These are phyloP conservation scores for Chlorella variabilis DNA, from an alignment of 163 green algal genomes.

Conservation along the genomic window DNA sequence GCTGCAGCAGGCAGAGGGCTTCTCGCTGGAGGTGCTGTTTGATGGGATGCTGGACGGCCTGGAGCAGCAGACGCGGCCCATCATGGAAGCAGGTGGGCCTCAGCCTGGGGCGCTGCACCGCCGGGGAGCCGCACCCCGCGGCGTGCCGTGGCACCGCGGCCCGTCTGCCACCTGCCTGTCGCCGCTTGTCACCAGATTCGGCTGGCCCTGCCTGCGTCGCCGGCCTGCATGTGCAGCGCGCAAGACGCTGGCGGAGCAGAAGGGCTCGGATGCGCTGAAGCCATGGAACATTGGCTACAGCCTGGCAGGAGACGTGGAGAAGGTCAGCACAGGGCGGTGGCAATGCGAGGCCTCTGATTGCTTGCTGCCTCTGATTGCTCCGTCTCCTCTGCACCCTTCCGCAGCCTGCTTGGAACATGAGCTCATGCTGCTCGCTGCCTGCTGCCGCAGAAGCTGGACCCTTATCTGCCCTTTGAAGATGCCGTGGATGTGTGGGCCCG, in stretches of 20 bases:
- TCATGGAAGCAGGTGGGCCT: conserved; percentile 62
- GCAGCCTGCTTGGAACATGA: no score
- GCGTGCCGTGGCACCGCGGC: no score
- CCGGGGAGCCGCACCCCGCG: no score
- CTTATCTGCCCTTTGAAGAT: conserved; percentile 83
- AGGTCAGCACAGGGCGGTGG: background rate
- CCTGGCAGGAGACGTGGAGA: conserved; percentile 72
- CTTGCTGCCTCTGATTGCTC: background rate
- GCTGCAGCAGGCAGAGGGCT: conserved; percentile 75
- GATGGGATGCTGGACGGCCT: conserved; percentile 76
- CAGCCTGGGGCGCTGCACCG: background rate
- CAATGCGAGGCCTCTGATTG: background rate
- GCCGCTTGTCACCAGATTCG: no score
- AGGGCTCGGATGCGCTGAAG: conserved; percentile 73
- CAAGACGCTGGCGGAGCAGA: conserved; percentile 62
- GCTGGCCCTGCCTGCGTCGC: no score
- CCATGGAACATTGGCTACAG: conserved; percentile 75
- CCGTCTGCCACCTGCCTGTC: no score
- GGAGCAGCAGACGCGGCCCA: conserved; percentile 62
- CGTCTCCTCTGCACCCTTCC: no score
- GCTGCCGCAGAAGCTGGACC: conserved; percentile 60
- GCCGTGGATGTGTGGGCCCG: conserved; percentile 82
- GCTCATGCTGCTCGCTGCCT: no score
- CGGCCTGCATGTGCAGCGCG: conserved; percentile 27
- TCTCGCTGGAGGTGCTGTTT: conserved; percentile 80